Evolutionary conservation across 768 basidiomycete species (phyloP).

Genomic region (Phlebiopsis gigantea): DNA sequence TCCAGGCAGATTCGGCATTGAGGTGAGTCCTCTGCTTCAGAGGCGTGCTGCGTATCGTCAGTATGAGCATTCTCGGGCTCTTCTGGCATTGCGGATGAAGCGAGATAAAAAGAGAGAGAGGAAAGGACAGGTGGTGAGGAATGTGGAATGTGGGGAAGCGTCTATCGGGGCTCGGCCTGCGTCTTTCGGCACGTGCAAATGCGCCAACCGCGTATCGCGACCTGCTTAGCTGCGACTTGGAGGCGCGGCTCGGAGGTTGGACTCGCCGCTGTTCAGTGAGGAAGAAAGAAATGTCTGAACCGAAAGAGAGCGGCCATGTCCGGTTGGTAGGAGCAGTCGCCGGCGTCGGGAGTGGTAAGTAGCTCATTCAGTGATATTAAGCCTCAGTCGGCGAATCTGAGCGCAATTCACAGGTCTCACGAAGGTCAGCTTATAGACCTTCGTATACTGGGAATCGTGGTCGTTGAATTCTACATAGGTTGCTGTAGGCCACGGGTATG

Average conservation of each 20-base stretch:
- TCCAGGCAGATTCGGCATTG: conserved; percentile 86
- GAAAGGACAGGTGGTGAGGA: too few species aligned
- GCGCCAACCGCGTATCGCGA: neutral
- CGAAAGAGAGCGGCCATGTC: conserved; percentile 29
- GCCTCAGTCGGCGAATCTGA: neutral
- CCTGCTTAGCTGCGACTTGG: neutral
- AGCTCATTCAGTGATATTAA: neutral
- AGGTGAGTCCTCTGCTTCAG: conserved; percentile 26
- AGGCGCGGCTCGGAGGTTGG: neutral
- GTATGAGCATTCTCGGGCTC: neutral
- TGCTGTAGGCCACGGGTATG: conserved; percentile 63
- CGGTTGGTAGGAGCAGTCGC: conserved; percentile 52
- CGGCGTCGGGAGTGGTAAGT: conserved; percentile 57
- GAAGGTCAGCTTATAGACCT: conserved; percentile 2
- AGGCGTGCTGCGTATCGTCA: neutral
- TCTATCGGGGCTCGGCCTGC: neutral
- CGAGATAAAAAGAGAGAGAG: neutral
- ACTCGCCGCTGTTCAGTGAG: neutral
- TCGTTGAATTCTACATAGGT: conserved; percentile 39
- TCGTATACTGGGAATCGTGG: too few species aligned
- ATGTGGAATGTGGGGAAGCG: neutral
- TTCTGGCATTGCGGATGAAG: conserved; percentile 5
- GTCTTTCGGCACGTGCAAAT: neutral
- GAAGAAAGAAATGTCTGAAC: conserved; percentile 7
- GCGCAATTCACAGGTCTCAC: conserved; percentile 4